Conservation (phyloP, 2,329 filamentous ascomycete species). For the Emmonsiellopsis sp. region DNA sequence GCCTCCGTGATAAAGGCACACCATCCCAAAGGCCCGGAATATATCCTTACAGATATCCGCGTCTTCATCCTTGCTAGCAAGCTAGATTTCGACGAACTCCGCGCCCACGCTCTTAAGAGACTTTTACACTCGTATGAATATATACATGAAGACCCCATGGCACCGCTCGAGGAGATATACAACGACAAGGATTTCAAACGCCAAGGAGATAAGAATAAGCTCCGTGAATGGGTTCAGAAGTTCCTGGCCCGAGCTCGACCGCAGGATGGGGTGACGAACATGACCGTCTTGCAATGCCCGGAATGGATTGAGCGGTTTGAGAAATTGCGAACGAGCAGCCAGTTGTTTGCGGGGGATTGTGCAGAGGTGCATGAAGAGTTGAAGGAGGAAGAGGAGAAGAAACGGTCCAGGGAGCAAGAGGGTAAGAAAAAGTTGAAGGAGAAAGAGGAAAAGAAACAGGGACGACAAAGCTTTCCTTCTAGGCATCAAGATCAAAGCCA, state of each 20-base stretch:
- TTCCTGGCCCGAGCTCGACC: slow-evolving; percentile 7
- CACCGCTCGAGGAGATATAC: slow-evolving; percentile 11
- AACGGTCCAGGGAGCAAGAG: neutral
- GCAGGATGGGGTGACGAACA: slow-evolving; percentile 3
- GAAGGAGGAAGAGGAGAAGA: neutral
- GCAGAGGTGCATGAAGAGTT: slow-evolving; percentile 2
- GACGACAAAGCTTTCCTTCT: no score
- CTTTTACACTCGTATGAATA: slow-evolving; percentile 8
- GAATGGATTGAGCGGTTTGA: slow-evolving; percentile 7
- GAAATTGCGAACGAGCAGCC: slow-evolving; percentile 1
- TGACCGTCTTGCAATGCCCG: slow-evolving; percentile 7
- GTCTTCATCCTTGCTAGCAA: slow-evolving; percentile 12
- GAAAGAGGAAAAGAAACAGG: slow-evolving; percentile 41
- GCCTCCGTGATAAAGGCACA: slow-evolving; percentile 4
- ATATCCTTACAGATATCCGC: slow-evolving; percentile 9
- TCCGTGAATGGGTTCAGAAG: slow-evolving; percentile 8
- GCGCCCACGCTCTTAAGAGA: slow-evolving; percentile 7
- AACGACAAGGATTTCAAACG: neutral
- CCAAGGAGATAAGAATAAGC: slow-evolving; percentile 5
- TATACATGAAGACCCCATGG: slow-evolving; percentile 7
- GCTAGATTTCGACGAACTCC: slow-evolving; percentile 8
- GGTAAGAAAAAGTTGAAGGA: slow-evolving; percentile 1
- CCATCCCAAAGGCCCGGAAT: slow-evolving; percentile 2
- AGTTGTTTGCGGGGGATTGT: slow-evolving; percentile 7
- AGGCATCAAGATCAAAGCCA: no score